phyloP scores from a whole-genome alignment of 257 asterid genomes.

The Cruciata laevipes region DNA sequence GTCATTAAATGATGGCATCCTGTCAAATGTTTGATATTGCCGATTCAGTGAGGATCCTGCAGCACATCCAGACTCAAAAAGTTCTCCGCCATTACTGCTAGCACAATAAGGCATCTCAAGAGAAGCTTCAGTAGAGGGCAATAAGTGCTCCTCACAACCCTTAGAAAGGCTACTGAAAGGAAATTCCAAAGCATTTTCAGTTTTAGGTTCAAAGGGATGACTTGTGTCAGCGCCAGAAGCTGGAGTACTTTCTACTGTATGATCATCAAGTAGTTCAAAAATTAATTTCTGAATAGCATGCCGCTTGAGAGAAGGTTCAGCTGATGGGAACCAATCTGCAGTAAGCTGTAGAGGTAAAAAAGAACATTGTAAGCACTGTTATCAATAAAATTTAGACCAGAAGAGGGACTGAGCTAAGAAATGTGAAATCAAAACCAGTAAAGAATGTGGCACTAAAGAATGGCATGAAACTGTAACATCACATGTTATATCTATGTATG shows the following conservation, averaged over 20 bases:
- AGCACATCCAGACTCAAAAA: slow-evolving; percentile 43
- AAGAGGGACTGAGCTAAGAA: background rate
- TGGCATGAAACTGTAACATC: background rate
- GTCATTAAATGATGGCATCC: slow-evolving; percentile 35
- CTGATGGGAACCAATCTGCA: slow-evolving; percentile 72
- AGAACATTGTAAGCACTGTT: slow-evolving; percentile 8
- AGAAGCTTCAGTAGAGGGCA: slow-evolving; percentile 27
- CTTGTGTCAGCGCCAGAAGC: slow-evolving; percentile 30
- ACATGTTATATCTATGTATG: background rate
- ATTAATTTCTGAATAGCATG: slow-evolving; percentile 60
- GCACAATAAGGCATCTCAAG: slow-evolving; percentile 31
- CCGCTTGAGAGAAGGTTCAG: slow-evolving; percentile 75
- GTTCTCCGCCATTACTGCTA: slow-evolving; percentile 39
- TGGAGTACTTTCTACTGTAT: slow-evolving; percentile 38
- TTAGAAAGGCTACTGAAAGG: slow-evolving; percentile 28
- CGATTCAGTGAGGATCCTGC: slow-evolving; percentile 33
- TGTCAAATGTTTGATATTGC: slow-evolving; percentile 39
- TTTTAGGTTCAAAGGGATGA: slow-evolving; percentile 26
- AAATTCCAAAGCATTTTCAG: slow-evolving; percentile 32
- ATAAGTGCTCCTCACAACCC: slow-evolving; percentile 32
- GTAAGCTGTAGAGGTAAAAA: slow-evolving; percentile 44
- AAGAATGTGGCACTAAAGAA: background rate
- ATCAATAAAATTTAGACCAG: background rate
- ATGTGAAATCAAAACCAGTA: background rate
- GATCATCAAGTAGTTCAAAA: slow-evolving; percentile 43